Conservation (phyloP, 352 stramenopile species). For the Pythium chondricola region DNA sequence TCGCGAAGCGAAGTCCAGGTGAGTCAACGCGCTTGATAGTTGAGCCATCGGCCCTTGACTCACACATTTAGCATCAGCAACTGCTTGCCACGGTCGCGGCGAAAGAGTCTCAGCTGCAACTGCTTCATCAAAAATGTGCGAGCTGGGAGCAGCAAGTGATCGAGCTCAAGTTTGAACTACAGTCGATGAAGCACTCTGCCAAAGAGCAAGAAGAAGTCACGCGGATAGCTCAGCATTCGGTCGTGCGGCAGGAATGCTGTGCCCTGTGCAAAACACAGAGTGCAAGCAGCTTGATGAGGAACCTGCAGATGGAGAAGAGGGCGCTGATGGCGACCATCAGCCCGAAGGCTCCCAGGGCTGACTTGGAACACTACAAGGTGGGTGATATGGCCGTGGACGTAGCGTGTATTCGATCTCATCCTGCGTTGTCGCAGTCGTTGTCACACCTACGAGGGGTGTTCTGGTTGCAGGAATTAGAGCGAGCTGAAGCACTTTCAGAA, state of each 20-base stretch:
- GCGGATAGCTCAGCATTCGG: slow-evolving; percentile 15
- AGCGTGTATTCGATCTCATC: neutral
- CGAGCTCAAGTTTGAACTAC: slow-evolving; percentile 44
- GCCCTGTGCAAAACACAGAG: slow-evolving; percentile 11
- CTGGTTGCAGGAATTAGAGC: slow-evolving; percentile 17
- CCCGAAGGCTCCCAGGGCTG: slow-evolving; percentile 16
- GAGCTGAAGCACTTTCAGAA: slow-evolving; percentile 8
- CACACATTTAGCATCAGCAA: too few relatives aligned
- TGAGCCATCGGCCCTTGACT: too few relatives aligned
- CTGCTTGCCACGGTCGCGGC: slow-evolving; percentile 22
- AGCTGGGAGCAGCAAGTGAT: slow-evolving; percentile 48
- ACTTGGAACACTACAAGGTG: slow-evolving; percentile 29
- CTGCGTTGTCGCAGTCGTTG: slow-evolving; percentile 7
- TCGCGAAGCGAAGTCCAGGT: too few relatives aligned
- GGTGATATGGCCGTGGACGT: too few relatives aligned
- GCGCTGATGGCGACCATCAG: slow-evolving; percentile 15
- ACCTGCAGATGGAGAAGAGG: slow-evolving; percentile 17
- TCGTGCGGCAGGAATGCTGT: slow-evolving; percentile 22
- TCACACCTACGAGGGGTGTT: slow-evolving; percentile 19
- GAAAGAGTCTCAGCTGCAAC: slow-evolving; percentile 35
- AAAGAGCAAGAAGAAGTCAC: slow-evolving; percentile 27
- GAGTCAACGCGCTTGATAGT: too few relatives aligned
- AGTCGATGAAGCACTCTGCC: slow-evolving; percentile 26
- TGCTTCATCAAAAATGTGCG: slow-evolving; percentile 29
- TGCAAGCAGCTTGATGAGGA: slow-evolving; percentile 11